Conservation (phyloP, 2,329 filamentous ascomycete species). For the Sporothrix humicola region DNA sequence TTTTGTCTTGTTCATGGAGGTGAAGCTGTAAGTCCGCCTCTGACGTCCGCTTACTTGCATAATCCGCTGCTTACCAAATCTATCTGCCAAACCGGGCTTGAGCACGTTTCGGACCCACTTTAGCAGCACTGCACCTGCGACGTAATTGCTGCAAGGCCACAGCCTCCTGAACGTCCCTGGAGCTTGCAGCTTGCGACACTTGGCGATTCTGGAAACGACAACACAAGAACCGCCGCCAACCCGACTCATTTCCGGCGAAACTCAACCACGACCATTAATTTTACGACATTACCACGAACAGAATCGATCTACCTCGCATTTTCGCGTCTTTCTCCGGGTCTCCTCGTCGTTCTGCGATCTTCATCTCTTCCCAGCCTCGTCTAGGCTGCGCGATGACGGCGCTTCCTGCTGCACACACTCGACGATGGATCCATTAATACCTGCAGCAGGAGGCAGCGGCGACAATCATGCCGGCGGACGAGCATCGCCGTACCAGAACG, state of each 20-base stretch:
- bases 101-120: neutral
- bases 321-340: neutral
- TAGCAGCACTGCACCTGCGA: neutral
- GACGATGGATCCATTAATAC: constrained; percentile 33
- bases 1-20: neutral
- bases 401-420: constrained; percentile 23
- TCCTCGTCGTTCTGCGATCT: neutral
- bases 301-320: neutral
- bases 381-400: constrained; percentile 32
- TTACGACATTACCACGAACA: too few relatives aligned
- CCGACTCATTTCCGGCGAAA: neutral
- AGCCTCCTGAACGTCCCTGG: constrained; percentile 16
- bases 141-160: constrained; percentile 8
- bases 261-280: neutral
- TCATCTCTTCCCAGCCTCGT: neutral
- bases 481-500: neutral
- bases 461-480: constrained; percentile 42
- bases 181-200: neutral
- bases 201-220: too few relatives aligned
- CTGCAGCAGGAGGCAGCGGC: constrained; percentile 31
- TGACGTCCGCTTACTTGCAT: neutral
- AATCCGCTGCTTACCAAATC: neutral
- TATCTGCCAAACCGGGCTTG: neutral
- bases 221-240: neutral
- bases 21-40: constrained; percentile 21